These are phyloP conservation scores for Rhododendron henanense DNA, from an alignment of 148 eudicot genomes.

Conservation along the genomic window DNA sequence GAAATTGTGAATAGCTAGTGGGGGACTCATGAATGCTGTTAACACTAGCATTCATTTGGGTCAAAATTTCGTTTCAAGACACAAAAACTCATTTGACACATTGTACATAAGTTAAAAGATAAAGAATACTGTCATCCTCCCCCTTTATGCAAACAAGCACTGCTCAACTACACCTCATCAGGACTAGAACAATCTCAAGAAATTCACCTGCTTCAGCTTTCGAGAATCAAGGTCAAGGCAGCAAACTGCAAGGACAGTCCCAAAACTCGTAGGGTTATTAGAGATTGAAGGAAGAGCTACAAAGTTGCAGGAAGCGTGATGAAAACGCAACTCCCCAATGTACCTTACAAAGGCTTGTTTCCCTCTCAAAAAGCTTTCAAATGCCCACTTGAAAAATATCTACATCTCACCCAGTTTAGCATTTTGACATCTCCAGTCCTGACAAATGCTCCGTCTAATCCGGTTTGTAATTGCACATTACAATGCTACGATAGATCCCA, in stretches of 20 bases:
- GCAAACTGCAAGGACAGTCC: slow-evolving; percentile 7
- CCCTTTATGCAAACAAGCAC: background rate
- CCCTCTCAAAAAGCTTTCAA: background rate
- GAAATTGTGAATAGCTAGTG: background rate
- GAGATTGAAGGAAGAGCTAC: background rate
- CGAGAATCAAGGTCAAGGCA: background rate
- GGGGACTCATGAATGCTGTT: background rate
- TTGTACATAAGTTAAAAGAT: background rate
- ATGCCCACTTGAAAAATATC: background rate
- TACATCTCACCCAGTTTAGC: background rate
- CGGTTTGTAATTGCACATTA: background rate
- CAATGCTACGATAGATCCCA: background rate
- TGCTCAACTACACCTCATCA: background rate
- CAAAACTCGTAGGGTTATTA: background rate
- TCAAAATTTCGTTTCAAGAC: background rate
- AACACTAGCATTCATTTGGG: background rate
- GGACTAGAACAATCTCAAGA: background rate
- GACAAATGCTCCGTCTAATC: background rate
- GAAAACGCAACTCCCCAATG: background rate
- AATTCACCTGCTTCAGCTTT: slow-evolving; percentile 9
- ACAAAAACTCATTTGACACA: background rate
- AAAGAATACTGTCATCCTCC: background rate
- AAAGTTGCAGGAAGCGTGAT: background rate
- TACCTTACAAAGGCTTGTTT: background rate
- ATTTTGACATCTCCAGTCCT: background rate